Base-by-base conservation (phyloP, 208 protist species). In the Leishmania mexicana region DNA sequence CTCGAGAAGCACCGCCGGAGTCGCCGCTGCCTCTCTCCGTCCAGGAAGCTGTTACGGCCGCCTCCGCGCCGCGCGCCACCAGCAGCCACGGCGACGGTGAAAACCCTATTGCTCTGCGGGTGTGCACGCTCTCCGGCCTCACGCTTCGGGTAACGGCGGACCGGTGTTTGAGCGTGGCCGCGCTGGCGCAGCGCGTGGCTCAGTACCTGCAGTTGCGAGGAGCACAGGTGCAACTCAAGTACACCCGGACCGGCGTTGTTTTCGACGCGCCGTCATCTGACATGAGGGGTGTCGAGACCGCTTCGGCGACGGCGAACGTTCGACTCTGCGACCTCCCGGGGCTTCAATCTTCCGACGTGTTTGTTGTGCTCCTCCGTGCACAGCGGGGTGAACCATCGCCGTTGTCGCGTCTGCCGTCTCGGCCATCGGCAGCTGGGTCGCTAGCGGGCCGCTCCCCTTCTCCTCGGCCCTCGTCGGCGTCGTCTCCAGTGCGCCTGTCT, bases 81-180 rank as follows among this genome's bases (percentile, higher is more conserved):
- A 31, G 57, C 57, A 62, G 24, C 24, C 65, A 53, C 15, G 24
- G 28, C 58, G 17, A 19, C 13, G 8, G 10, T 24, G 49, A 70
- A 19, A 21, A 51, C 70, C 38, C n/a, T 70, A 68, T 77, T 28
- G 4, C 54, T 1, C 47, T 78, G 57, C 79, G 79, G 35, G 28
- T 78, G 17, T 71, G 57, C 60, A 60, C 79, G 11, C 79, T 78
- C 72, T 78, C 79, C 3, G 72, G 79, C 10, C 31, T 78, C 31
- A 82, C 79, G 2, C 28, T 82, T n/a, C 70, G 72, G 1, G 72
- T 78, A 4, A 21, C 10, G 28, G 79, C 72, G 54, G 79, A 82
- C 72, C 72, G 68, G 2, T 42, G 79, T 0, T 15, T 74, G 54
- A 45, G 38, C 1, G 38, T 49, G 1, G 11, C 72, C 2, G 35